Base-by-base conservation (phyloP, 1,139 yeast genomes). In the Geotrichum aggregatum region DNA sequence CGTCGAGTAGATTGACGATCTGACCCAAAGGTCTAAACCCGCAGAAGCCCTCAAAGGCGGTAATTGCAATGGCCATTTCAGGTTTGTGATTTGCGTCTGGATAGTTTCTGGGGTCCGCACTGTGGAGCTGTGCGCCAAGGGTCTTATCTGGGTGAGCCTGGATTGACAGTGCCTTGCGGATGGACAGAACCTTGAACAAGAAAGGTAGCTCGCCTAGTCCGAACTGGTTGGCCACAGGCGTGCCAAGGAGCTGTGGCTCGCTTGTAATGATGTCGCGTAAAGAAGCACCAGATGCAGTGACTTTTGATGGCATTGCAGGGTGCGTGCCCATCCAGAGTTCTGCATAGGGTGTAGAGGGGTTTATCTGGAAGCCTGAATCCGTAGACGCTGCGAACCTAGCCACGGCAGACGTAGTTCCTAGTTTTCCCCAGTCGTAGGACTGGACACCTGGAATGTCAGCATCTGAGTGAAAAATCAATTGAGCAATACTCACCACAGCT, bases 81-180 rank as follows among this genome's bases (percentile, higher is more conserved):
- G 99, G 99, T 75, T 92, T 92, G 73, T 92, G 99, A 75, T 92
- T 92, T 67, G 83, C 95, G 71, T 92, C 99, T 2, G 98, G 98
- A 69, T 94, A 92, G 72, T 92, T 87, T 63, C 83, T 82, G 52
- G 98, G 98, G 71, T 92, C 98, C 31, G 76, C 72, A 13, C 78
- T 76, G 66, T 86, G 96, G 64, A 92, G 76, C 59, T 80, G 80
- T 44, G 78, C 82, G 38, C 87, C 99, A 54, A 92, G 76, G 28
- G 75, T 71, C 73, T 92, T 92, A 72, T 92, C 98, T 28, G 99
- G 99, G 66, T 92, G 99, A 18, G 98, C 98, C 73, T 92, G 99
- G 68, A 92, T 91, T 14, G 94, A 83, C 64, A 92, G 78, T 16
- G 95, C 98, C 71, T 92, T 92, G 63, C 83, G 83, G 64, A 94